Evolutionary conservation across 1,139 yeast genomes (phyloP).

Genomic region (Geotrichum macrosporum): DNA sequence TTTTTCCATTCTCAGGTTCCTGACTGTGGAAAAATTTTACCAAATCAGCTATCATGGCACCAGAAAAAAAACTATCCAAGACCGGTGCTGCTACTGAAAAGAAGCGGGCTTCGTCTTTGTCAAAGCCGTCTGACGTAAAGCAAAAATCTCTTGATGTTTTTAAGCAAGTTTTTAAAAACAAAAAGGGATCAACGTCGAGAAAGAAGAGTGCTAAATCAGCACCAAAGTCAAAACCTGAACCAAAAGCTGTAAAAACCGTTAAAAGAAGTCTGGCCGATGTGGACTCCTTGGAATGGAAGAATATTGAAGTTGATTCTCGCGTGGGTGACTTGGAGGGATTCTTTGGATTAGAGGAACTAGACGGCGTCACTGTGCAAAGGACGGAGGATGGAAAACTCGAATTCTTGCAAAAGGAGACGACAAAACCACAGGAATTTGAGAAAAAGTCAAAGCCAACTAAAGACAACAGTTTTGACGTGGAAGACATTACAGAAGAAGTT

Average conservation of each 20-base stretch:
- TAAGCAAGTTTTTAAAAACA: not conserved
- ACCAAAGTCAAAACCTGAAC: not conserved
- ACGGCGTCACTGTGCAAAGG: constrained; percentile 74
- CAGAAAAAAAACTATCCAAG: constrained; percentile 3
- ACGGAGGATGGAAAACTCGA: constrained; percentile 60
- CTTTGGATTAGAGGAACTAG: constrained; percentile 88
- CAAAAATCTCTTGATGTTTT: not conserved
- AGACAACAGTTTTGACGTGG: constrained; percentile 21
- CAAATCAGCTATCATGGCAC: constrained; percentile 10
- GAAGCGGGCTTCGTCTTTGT: not conserved
- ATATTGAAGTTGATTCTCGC: constrained; percentile 67
- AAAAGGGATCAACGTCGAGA: not conserved
- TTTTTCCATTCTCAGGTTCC: not conserved
- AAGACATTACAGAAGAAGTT: constrained; percentile 28
- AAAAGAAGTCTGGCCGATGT: constrained; percentile 20
- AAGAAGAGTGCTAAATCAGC: not conserved
- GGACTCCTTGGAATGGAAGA: constrained; percentile 57
- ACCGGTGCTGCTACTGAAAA: not conserved
- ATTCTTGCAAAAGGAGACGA: constrained; percentile 44
- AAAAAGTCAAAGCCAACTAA: constrained; percentile 21
- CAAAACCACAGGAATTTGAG: constrained; percentile 26
- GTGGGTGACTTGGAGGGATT: constrained; percentile 85
- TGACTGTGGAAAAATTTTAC: too few species aligned
- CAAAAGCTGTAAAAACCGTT: not conserved
- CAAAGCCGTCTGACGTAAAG: not conserved